Conservation (phyloP, 179 eudicot genomes). For the Dionaea muscipula region DNA sequence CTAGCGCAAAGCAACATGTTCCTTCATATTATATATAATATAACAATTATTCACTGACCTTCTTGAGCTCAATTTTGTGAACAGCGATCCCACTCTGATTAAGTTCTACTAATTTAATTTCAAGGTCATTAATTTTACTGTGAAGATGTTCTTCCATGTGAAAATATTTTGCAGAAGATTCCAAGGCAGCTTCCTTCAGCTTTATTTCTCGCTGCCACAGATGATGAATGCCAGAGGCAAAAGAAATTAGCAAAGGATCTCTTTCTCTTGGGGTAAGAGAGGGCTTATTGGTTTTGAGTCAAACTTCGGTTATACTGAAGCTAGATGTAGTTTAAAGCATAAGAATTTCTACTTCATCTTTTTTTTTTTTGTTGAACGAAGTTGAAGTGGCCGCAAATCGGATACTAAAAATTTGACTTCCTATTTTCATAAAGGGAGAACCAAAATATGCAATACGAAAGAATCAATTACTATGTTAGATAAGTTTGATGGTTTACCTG, state of each 20-base stretch:
- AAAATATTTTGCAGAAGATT: conserved; percentile 48
- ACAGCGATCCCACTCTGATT: conserved; percentile 18
- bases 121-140: conserved; percentile 52
- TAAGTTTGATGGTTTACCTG: conserved; percentile 43
- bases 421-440: not conserved
- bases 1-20: too few relatives aligned
- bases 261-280: too few relatives aligned
- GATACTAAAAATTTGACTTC: not conserved
- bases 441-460: not conserved
- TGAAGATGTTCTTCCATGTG: conserved; percentile 53
- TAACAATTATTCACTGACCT: conserved; percentile 2
- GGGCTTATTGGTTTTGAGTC: too few relatives aligned
- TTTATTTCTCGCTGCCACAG: conserved; percentile 53
- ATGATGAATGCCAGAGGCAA: not conserved
- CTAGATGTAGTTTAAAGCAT: too few relatives aligned
- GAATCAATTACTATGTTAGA: not conserved
- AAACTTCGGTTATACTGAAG: too few relatives aligned
- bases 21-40: not conserved
- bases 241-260: not conserved
- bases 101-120: conserved; percentile 34
- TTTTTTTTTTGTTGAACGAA: too few relatives aligned
- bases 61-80: conserved; percentile 11
- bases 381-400: too few relatives aligned
- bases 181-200: conserved; percentile 55
- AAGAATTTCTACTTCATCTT: too few relatives aligned